Base-by-base conservation (phyloP, 768 basidiomycete species). In the Boletus patriciae region DNA sequence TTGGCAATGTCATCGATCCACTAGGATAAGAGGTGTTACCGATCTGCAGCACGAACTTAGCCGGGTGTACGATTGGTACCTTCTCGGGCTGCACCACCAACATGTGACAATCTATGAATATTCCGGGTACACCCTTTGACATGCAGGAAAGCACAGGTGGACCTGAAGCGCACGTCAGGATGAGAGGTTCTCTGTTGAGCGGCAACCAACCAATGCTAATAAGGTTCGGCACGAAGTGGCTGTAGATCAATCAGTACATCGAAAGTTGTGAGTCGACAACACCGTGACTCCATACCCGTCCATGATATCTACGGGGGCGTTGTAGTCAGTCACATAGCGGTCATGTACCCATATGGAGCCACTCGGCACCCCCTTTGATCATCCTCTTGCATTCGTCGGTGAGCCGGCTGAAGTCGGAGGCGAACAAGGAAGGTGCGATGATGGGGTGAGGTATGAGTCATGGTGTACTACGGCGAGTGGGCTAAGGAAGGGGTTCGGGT, bases 21-120 rank as follows among this genome's bases (percentile, higher is more conserved):
- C 93, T 98, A 63, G 15, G 37, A 49, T 21, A 41, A n/a, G 36
- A 41, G 10, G 46, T 18, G 50, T 54, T 8, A 40, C 21, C 6
- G n/a, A 21, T 53, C 8, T 36, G 29, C 34, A 10, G 21, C 4
- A 15, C 6, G 9, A 40, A 41, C 37, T n/a, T n/a, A 41, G 19
- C 25, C n/a, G 43, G 31, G n/a, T 21, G 40, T 34, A 10, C 66
- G 47, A n/a, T 50, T 62, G 4, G 25, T 4, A 92, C 94, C 80
- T 88, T 87, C 68, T 90, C 92, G 12, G 97, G 97, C 47, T 98
- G 78, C 0, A 94, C 73, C n/a, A 99, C 97, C 97, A 99, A 98
- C 97, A 98, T 98, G 75, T 99, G 97, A 73, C 95, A 98, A 74
- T 99, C 97, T 95, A 99, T 98, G 78, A 94, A 98, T 64, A 98